Percentiles rank a stretch among this genome's conserved stretches.
phyloP scores from a whole-genome alignment of 2,329 filamentous ascomycete species.

The Scedosporium aurantiacum region DNA sequence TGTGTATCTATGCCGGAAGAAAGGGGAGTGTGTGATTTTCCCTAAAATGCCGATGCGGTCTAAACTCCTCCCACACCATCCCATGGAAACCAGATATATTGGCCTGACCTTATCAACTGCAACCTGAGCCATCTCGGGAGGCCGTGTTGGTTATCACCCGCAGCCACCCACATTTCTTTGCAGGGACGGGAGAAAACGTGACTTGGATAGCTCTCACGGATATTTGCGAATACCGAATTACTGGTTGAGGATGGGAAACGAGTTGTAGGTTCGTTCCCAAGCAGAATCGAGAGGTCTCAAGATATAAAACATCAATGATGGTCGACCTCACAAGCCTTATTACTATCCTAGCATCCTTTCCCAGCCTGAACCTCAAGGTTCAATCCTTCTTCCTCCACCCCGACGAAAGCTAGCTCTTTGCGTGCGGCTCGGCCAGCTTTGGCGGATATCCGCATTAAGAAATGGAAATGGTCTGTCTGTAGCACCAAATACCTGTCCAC shows the following conservation, averaged over 20 bases:
- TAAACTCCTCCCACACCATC: neutral
- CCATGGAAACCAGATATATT: neutral
- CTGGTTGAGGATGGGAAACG: no score
- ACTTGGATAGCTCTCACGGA: neutral
- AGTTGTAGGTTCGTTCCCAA: no score
- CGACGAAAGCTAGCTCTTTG: neutral
- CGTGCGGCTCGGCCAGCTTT: neutral
- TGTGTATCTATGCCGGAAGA: neutral
- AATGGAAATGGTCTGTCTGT: neutral
- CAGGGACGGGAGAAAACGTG: neutral
- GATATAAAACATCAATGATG: no score
- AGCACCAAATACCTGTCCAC: neutral
- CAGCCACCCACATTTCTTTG: neutral
- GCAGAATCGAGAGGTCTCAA: no score
- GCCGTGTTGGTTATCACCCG: neutral
- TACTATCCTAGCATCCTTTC: no score
- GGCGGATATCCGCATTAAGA: neutral
- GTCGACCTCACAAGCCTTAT: no score
- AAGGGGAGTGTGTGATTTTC: neutral
- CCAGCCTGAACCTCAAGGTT: no score
- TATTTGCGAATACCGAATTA: no score
- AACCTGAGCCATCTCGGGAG: no score
- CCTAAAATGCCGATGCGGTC: neutral
- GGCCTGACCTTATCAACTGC: no score
- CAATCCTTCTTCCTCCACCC: neutral